A percentile compares a stretch with the other conserved stretches of the same genome.
Evolutionary conservation across 306 rosid species (phyloP).

Genomic region (Cicer pinnatifidum): DNA sequence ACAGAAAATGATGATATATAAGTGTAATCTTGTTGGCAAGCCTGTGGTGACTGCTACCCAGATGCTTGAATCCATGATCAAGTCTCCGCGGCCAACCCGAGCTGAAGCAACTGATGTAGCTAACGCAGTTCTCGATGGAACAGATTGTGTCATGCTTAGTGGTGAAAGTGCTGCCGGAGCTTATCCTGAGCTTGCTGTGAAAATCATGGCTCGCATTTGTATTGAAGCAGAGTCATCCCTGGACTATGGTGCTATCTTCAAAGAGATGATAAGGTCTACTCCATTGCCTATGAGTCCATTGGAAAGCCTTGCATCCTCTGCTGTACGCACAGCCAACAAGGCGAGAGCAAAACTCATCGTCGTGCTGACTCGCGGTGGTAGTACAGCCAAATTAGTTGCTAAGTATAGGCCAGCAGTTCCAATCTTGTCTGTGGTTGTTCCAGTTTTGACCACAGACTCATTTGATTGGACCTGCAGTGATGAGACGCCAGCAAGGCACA

Average conservation of each 20-base stretch:
- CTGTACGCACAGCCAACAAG: slow-evolving; percentile 90
- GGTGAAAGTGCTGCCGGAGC: slow-evolving; percentile 99
- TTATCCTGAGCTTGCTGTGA: slow-evolving; percentile 90
- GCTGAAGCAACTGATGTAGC: slow-evolving; percentile 98
- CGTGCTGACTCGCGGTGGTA: slow-evolving; percentile 89
- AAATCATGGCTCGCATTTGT: slow-evolving; percentile 90
- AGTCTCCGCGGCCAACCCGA: slow-evolving; percentile 94
- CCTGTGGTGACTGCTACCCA: slow-evolving; percentile 98
- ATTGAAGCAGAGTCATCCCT: slow-evolving; percentile 95
- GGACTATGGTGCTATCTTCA: slow-evolving; percentile 83
- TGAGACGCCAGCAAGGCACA: slow-evolving; percentile 91
- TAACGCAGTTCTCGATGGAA: slow-evolving; percentile 94
- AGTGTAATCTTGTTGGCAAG: slow-evolving; percentile 93
- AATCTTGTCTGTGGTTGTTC: slow-evolving; percentile 88
- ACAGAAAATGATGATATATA: slow-evolving; percentile 97
- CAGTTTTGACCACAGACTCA: slow-evolving; percentile 83
- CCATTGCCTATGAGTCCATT: slow-evolving; percentile 97
- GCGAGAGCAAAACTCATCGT: slow-evolving; percentile 89
- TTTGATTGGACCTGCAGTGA: slow-evolving; percentile 95
- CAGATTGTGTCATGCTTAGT: slow-evolving; percentile 97
- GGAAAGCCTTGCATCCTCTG: slow-evolving; percentile 98
- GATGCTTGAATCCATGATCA: slow-evolving; percentile 98
- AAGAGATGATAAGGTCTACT: slow-evolving; percentile 93
- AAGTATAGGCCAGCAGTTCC: slow-evolving; percentile 97
- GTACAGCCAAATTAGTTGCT: slow-evolving; percentile 88